Conservation (phyloP, 208 protist genomes). For the Trypanosomatidae sp. region DNA sequence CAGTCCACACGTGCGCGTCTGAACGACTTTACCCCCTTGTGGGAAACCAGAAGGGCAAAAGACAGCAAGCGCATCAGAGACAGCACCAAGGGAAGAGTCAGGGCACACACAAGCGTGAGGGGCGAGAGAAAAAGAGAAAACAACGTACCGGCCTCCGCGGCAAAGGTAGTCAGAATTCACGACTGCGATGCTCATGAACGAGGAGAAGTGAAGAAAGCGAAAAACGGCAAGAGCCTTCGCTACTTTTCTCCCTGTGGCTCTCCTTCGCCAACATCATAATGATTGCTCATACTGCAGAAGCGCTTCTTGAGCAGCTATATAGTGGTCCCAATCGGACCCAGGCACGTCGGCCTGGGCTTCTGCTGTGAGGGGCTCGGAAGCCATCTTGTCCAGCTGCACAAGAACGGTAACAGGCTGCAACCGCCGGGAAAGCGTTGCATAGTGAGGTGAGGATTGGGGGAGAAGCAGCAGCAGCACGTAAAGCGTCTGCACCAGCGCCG, state of each 20-base stretch:
- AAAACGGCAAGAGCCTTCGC: neutral
- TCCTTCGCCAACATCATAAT: neutral
- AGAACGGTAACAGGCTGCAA: conserved; percentile 40
- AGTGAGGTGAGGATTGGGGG: conserved; percentile 93
- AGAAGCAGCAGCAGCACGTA: conserved; percentile 97
- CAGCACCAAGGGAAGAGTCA: neutral
- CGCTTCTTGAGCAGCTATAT: conserved; percentile 17
- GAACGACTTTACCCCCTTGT: neutral
- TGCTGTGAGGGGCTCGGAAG: neutral
- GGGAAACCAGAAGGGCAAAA: neutral
- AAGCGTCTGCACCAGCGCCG: conserved; percentile 91
- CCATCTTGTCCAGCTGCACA: conserved; percentile 25
- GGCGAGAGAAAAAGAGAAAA: neutral
- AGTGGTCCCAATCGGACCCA: conserved; percentile 13
- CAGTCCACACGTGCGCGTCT: neutral
- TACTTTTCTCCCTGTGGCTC: neutral
- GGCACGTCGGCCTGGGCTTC: neutral
- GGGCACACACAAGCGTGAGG: neutral
- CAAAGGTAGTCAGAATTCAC: neutral
- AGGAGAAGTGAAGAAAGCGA: neutral
- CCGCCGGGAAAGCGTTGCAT: conserved; percentile 48
- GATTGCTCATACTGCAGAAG: conserved; percentile 21
- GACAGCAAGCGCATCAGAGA: neutral
- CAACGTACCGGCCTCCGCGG: neutral
- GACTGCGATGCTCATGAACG: neutral